Percentiles rank a stretch among this genome's conserved stretches.
phyloP scores from a whole-genome alignment of 2,329 filamentous ascomycete species.

The Apiospora malaysiana region DNA sequence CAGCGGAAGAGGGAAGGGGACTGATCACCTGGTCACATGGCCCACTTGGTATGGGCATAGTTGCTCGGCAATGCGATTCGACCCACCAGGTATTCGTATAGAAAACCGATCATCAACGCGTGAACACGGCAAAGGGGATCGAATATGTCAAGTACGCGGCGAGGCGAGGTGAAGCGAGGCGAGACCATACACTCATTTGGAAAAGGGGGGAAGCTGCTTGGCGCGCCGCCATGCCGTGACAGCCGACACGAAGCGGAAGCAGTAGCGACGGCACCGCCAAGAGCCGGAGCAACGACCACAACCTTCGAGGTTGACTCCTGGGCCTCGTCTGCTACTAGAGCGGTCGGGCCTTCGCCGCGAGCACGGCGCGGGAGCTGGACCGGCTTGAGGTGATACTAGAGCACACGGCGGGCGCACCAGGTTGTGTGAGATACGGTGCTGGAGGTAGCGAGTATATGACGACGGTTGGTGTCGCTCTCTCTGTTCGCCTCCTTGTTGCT shows the following conservation, averaged over 20 bases:
- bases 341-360: neutral
- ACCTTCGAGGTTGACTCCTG: neutral
- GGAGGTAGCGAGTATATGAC: neutral
- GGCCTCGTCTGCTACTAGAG: neutral
- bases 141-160: neutral
- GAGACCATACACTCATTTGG: neutral
- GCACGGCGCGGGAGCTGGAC: neutral
- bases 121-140: slow-evolving; percentile 9
- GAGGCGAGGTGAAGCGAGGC: neutral
- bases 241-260: too few relatives aligned
- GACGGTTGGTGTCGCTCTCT: neutral
- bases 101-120: slow-evolving; percentile 2
- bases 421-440: neutral
- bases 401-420: neutral
- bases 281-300: neutral
- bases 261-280: neutral
- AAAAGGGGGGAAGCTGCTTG: neutral
- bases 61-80: neutral
- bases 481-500: slow-evolving; percentile 6
- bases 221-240: neutral
- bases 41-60: neutral
- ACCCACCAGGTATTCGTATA: slow-evolving; percentile 7
- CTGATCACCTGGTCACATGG: neutral
- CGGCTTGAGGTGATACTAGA: neutral
- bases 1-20: neutral